Conservation (phyloP, 2,329 filamentous ascomycete species). For the Setomelanomma holmii region DNA sequence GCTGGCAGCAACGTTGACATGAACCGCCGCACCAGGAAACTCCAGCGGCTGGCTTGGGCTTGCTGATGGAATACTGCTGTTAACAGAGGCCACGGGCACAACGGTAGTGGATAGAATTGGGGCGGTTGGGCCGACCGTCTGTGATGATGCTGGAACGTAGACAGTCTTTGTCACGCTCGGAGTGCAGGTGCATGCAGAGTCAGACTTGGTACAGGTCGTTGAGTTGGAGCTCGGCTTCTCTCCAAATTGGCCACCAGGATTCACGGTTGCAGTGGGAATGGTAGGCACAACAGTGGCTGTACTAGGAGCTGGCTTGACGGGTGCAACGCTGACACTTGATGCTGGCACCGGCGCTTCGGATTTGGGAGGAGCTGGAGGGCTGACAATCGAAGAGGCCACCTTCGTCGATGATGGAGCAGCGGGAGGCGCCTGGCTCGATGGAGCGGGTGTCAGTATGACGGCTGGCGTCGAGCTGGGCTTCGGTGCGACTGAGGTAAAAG, state of each 20-base stretch:
- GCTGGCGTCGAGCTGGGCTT: constrained; percentile 25
- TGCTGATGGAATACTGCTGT: constrained; percentile 21
- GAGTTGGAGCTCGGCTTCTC: constrained; percentile 11
- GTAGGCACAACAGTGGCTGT: constrained; percentile 6
- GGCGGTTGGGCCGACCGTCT: constrained; percentile 14
- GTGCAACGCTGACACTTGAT: constrained; percentile 7
- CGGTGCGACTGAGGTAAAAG: constrained; percentile 19
- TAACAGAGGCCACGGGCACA: constrained; percentile 26
- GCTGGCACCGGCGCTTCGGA: constrained; percentile 9
- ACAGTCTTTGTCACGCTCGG: constrained; percentile 34
- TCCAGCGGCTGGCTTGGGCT: constrained; percentile 19
- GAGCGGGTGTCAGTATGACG: constrained; percentile 7
- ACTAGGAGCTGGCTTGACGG: constrained; percentile 6
- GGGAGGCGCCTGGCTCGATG: constrained; percentile 13
- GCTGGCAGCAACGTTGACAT: constrained; percentile 16
- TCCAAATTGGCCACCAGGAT: constrained; percentile 19
- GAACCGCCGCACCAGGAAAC: constrained; percentile 36
- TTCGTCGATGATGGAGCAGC: constrained; percentile 7
- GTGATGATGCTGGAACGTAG: constrained; percentile 22
- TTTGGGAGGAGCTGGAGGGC: constrained; percentile 1
- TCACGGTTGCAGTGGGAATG: constrained; percentile 8
- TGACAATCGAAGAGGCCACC: background rate
- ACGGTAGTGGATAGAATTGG: constrained; percentile 16
- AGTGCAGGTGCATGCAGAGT: constrained; percentile 15
- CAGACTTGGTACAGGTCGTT: constrained; percentile 11